These are phyloP conservation scores for Lathyrus sativus DNA, from an alignment of 306 rosid genomes.

Conservation along the genomic window DNA sequence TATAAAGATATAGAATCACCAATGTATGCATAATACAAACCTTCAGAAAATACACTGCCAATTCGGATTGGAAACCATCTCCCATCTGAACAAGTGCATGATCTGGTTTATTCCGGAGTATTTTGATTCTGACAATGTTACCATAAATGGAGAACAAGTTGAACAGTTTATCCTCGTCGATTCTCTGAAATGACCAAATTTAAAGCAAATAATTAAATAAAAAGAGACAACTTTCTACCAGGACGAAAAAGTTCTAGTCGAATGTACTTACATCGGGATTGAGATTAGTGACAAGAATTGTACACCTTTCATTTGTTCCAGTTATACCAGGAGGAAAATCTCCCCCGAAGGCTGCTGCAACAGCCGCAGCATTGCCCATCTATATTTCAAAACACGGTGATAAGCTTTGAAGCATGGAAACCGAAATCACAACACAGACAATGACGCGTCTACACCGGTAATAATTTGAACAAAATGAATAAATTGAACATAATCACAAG, in stretches of 20 bases:
- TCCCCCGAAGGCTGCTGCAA: slow-evolving; percentile 93
- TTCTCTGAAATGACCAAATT: slow-evolving; percentile 64
- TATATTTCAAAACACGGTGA: slow-evolving; percentile 39
- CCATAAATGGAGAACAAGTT: slow-evolving; percentile 97
- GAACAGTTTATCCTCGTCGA: slow-evolving; percentile 96
- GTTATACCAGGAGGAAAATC: slow-evolving; percentile 96
- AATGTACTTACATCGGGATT: slow-evolving; percentile 78
- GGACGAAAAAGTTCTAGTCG: slow-evolving; percentile 10
- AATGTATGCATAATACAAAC: slow-evolving; percentile 47
- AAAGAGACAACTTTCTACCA: neutral
- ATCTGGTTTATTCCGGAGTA: slow-evolving; percentile 94
- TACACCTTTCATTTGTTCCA: slow-evolving; percentile 97
- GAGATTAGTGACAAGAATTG: slow-evolving; percentile 86
- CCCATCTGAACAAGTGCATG: slow-evolving; percentile 99
- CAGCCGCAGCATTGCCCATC: slow-evolving; percentile 92
- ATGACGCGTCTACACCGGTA: too few species aligned
- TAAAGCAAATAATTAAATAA: slow-evolving; percentile 10
- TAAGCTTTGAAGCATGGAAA: too few species aligned
- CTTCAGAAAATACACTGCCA: slow-evolving; percentile 96
- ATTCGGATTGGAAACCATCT: slow-evolving; percentile 97
- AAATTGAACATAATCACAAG: too few species aligned
- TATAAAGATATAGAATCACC: slow-evolving; percentile 15
- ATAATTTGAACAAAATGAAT: too few species aligned
- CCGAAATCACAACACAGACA: too few species aligned
- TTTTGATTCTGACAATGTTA: slow-evolving; percentile 90